Conservation (phyloP, 2,329 filamentous ascomycete species). For the Paraphaeosphaeria sporulosa region DNA sequence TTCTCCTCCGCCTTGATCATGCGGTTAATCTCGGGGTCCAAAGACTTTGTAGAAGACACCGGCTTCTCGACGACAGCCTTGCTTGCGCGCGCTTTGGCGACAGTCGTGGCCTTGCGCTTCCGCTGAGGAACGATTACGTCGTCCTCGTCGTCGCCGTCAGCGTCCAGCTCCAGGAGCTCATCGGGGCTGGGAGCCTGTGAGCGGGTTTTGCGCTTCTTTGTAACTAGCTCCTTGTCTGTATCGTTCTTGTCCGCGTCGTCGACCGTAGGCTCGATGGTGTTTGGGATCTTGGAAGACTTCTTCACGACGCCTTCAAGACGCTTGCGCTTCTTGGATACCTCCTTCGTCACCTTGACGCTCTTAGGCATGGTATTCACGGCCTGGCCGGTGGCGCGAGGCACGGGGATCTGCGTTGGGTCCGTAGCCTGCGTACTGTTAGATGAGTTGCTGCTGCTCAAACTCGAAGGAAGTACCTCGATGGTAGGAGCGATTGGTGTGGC, state of each 20-base stretch:
- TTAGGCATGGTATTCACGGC: too few species aligned
- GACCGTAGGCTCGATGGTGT: too few species aligned
- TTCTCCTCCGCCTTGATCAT: background rate
- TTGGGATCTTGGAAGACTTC: background rate
- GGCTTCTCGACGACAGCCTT: background rate
- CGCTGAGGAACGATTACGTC: background rate
- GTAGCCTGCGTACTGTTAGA: too few species aligned
- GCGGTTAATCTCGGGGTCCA: background rate
- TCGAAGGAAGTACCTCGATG: too few species aligned
- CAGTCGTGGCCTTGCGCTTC: background rate
- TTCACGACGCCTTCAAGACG: background rate
- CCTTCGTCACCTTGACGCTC: too few species aligned
- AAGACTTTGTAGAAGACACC: background rate
- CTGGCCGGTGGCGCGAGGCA: background rate
- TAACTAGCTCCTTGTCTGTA: background rate
- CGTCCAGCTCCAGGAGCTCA: background rate
- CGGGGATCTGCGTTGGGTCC: too few species aligned
- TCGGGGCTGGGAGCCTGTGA: background rate
- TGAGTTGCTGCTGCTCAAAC: too few species aligned
- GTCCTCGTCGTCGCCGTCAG: background rate
- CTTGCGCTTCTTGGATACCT: background rate
- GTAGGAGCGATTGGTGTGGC: too few species aligned
- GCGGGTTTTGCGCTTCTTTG: background rate
- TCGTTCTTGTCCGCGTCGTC: background rate
- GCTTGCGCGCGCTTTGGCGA: background rate